Percentiles rank a stretch among this genome's conserved stretches.
phyloP scores from a whole-genome alignment of 305 asterid species.

The Fraxinus xanthoxyloides region DNA sequence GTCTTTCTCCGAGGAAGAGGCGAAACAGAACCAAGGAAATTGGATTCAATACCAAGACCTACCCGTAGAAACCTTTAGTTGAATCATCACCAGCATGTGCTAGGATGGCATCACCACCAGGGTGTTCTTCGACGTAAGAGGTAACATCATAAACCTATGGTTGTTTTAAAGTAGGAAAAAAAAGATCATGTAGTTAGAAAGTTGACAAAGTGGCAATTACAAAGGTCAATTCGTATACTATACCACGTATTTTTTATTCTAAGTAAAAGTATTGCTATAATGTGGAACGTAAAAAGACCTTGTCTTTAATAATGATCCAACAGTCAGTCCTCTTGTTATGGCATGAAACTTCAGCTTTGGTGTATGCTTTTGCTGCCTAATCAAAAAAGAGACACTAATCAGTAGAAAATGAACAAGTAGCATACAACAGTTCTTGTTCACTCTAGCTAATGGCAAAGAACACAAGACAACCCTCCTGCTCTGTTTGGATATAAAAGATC shows the following conservation, averaged over 20 bases:
- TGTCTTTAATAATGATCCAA: constrained; percentile 93
- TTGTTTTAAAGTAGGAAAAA: background rate
- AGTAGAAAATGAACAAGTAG: background rate
- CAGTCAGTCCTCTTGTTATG: constrained; percentile 87
- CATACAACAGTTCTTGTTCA: background rate
- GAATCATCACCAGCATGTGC: constrained; percentile 92
- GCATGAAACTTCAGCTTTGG: constrained; percentile 62
- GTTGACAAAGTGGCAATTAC: background rate
- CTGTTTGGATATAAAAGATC: background rate
- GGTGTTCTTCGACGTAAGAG: constrained; percentile 91
- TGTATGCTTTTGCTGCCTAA: constrained; percentile 53
- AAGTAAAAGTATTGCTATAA: background rate
- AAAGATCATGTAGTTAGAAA: constrained; percentile 5
- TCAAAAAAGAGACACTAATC: background rate
- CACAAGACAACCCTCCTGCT: background rate
- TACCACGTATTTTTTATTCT: background rate
- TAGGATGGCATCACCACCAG: constrained; percentile 96
- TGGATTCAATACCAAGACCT: constrained; percentile 12
- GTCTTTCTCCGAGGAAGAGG: background rate
- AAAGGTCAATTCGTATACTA: background rate
- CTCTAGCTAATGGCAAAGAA: background rate
- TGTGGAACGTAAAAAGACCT: constrained; percentile 41
- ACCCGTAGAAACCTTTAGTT: constrained; percentile 88
- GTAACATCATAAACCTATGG: constrained; percentile 87
- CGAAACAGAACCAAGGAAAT: background rate